These are phyloP conservation scores for Boletus sp. DNA, from an alignment of 1,284 basidiomycete genomes.

Conservation along the genomic window DNA sequence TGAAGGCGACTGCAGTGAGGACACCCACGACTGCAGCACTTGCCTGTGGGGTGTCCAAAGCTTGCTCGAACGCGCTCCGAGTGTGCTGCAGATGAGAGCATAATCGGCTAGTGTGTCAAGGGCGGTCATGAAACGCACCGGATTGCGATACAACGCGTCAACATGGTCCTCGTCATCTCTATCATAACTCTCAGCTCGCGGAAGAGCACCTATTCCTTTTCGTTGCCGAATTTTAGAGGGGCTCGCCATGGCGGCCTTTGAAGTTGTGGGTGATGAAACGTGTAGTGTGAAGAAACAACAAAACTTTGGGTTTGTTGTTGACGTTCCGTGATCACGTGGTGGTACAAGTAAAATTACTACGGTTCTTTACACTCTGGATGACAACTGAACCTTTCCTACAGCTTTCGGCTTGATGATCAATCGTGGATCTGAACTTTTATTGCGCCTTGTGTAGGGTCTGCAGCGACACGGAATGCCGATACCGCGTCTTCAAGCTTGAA, in stretches of 20 bases:
- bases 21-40: conserved; percentile 60
- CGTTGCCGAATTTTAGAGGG: conserved; percentile 39
- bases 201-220: conserved; percentile 23
- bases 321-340: conserved; percentile 28
- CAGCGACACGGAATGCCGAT: conserved; percentile 78
- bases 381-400: not conserved
- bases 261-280: conserved; percentile 3
- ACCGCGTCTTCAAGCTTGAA: conserved; percentile 79
- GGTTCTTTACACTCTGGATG: not conserved
- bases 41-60: conserved; percentile 61
- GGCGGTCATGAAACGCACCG: conserved; percentile 23
- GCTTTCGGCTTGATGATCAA: conserved; percentile 26
- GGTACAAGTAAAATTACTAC: not conserved
- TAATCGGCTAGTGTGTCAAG: conserved; percentile 12
- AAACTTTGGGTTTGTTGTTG: not conserved
- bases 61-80: conserved; percentile 60
- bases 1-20: conserved; percentile 77
- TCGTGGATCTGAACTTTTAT: conserved; percentile 68
- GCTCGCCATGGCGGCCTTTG: conserved; percentile 37
- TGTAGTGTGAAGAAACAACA: conserved; percentile 11
- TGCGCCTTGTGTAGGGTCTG: conserved; percentile 66
- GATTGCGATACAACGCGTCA: conserved; percentile 36
- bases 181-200: conserved; percentile 36
- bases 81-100: conserved; percentile 42
- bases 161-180: conserved; percentile 42